phyloP scores from a whole-genome alignment of 352 stramenopile genomes.

The Phytophthora ohioensis region DNA sequence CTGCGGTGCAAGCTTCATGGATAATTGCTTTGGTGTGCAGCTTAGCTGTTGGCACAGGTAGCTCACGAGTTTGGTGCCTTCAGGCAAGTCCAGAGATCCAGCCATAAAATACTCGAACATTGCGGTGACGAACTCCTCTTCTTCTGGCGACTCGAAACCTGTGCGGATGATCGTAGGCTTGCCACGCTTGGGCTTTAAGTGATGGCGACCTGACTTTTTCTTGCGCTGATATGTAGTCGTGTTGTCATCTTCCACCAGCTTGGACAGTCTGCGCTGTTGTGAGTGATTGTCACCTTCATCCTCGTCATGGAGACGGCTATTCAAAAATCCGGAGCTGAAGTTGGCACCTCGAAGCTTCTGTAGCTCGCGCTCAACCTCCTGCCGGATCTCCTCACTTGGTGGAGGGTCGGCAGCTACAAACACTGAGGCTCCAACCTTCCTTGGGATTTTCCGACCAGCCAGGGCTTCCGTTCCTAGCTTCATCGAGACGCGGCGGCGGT shows the following conservation, averaged over 20 bases:
- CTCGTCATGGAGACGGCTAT: constrained; percentile 15
- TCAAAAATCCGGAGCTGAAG: constrained; percentile 36
- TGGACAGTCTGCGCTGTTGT: constrained; percentile 25
- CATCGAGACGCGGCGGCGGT: constrained; percentile 71
- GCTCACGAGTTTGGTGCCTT: constrained; percentile 64
- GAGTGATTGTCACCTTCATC: constrained; percentile 9
- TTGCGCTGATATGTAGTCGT: constrained; percentile 17
- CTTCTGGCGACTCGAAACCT: constrained; percentile 71
- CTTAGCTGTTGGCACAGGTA: constrained; percentile 69
- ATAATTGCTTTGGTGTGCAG: constrained; percentile 65
- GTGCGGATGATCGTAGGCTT: constrained; percentile 79
- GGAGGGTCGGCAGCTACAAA: constrained; percentile 56
- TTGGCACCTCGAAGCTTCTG: constrained; percentile 46
- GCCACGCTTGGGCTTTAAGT: constrained; percentile 37
- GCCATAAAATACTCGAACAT: constrained; percentile 75
- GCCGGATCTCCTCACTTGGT: constrained; percentile 39
- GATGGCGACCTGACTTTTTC: constrained; percentile 17
- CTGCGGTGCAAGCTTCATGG: constrained; percentile 73
- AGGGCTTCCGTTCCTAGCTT: constrained; percentile 78
- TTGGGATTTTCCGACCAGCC: constrained; percentile 65
- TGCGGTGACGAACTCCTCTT: constrained; percentile 65
- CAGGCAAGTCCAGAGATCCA: constrained; percentile 57
- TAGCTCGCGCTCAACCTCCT: constrained; percentile 48
- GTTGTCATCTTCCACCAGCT: constrained; percentile 21
- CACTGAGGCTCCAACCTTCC: constrained; percentile 71